Evolutionary conservation across 495 filamentous ascomycete species (phyloP).

Genomic region (Penicillium roqueforti): DNA sequence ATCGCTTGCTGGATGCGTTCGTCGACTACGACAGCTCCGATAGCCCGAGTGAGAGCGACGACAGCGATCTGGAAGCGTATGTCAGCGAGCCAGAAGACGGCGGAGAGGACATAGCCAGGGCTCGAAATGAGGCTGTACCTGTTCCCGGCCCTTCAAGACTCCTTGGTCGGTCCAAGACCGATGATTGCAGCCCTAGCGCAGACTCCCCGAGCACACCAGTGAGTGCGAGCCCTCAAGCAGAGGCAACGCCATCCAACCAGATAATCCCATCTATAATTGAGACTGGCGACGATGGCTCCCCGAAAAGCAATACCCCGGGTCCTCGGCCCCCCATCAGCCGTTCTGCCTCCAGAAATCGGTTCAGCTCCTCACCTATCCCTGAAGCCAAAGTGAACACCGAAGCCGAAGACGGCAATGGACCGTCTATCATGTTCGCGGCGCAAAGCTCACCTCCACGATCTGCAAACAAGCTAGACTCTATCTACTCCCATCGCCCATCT

Average conservation of each 20-base stretch:
- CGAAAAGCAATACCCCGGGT: conserved; percentile 25
- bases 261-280: conserved; percentile 44
- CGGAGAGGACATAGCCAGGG: conserved; percentile 19
- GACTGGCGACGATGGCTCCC: conserved; percentile 45
- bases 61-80: conserved; percentile 43
- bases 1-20: conserved; percentile 62
- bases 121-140: conserved; percentile 9
- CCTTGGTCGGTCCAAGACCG: conserved; percentile 22
- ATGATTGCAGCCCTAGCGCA: conserved; percentile 14
- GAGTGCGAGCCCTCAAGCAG: too few species aligned
- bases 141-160: conserved; percentile 7
- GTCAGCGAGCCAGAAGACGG: conserved; percentile 27
- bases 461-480: conserved; percentile 42
- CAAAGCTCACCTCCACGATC: conserved; percentile 40
- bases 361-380: conserved; percentile 71
- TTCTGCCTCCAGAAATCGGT: conserved; percentile 48
- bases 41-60: conserved; percentile 46
- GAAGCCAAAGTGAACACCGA: conserved; percentile 62
- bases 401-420: conserved; percentile 52
- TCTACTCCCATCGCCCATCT: conserved; percentile 45
- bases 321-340: conserved; percentile 31
- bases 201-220: conserved; percentile 16
- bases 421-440: conserved; percentile 75
- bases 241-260: conserved; percentile 7
- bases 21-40: conserved; percentile 50